Percentiles rank a stretch among this genome's conserved stretches.
Evolutionary conservation across 2,329 filamentous ascomycete genomes (phyloP).

Genomic region (Aspergillus brunneoviolaceus): DNA sequence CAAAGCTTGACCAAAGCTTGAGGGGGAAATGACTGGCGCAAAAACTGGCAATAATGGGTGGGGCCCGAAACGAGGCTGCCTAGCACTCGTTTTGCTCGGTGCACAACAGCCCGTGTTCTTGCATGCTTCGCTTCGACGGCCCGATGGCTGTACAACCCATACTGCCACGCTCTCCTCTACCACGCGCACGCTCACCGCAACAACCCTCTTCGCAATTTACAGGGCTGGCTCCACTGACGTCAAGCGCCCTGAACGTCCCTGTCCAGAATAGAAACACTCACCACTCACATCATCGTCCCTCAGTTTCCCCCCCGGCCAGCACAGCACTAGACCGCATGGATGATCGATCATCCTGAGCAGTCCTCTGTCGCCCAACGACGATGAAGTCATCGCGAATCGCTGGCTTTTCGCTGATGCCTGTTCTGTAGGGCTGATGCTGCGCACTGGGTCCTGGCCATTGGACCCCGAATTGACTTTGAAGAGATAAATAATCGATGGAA

Average conservation of each 20-base stretch:
- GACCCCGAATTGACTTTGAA: not conserved
- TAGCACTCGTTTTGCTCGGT: not conserved
- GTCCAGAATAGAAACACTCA: no score
- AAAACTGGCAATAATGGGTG: not conserved
- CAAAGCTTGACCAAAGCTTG: constrained; percentile 5
- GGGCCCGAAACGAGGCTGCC: not conserved
- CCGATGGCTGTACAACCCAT: not conserved
- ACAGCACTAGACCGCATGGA: no score
- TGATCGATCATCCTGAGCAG: no score
- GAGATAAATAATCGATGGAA: not conserved
- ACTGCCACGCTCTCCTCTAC: not conserved
- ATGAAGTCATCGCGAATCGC: not conserved
- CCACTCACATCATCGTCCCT: no score
- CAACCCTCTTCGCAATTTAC: not conserved
- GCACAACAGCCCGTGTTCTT: no score
- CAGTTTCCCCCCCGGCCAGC: no score
- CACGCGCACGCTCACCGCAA: not conserved
- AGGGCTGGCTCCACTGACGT: not conserved
- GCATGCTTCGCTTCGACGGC: no score
- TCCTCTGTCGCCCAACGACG: not conserved
- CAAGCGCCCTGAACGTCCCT: not conserved
- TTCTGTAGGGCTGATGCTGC: not conserved
- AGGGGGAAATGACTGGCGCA: not conserved
- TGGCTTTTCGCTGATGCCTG: not conserved
- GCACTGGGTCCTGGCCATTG: not conserved